These are phyloP conservation scores for Pseudohyphozyma bogoriensis DNA, from an alignment of 768 basidiomycete species.

Conservation along the genomic window DNA sequence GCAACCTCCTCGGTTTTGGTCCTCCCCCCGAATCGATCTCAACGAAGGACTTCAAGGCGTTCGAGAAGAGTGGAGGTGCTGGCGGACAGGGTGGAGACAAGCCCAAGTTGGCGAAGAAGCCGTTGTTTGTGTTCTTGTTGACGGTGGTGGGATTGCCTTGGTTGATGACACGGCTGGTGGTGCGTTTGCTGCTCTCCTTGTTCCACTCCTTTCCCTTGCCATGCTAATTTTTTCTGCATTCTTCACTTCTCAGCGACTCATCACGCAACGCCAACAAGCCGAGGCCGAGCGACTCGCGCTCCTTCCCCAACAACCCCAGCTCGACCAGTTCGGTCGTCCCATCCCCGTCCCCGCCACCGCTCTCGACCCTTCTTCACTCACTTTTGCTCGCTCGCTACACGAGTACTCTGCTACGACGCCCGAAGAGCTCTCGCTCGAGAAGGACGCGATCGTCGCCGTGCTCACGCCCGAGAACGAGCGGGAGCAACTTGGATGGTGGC, in stretches of 20 bases:
- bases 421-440: slow-evolving; percentile 67
- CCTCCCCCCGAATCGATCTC: slow-evolving; percentile 41
- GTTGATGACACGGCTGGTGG: slow-evolving; percentile 82
- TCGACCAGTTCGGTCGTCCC: slow-evolving; percentile 33
- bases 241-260: too few species aligned
- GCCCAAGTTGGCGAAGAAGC: slow-evolving; percentile 72
- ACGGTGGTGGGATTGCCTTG: slow-evolving; percentile 88
- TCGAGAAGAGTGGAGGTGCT: slow-evolving; percentile 35
- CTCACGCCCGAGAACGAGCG: slow-evolving; percentile 64
- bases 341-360: slow-evolving; percentile 16
- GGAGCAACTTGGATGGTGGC: slow-evolving; percentile 80
- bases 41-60: slow-evolving; percentile 60
- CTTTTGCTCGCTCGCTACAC: slow-evolving; percentile 74
- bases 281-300: slow-evolving; percentile 38
- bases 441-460: slow-evolving; percentile 89
- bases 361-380: slow-evolving; percentile 61
- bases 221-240: too few species aligned
- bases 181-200: too few species aligned
- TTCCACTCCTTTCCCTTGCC: too few species aligned
- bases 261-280: slow-evolving; percentile 41
- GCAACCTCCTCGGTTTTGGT: slow-evolving; percentile 49
- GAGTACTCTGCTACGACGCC: slow-evolving; percentile 57
- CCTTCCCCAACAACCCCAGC: slow-evolving; percentile 39
- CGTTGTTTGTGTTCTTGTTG: slow-evolving; percentile 82
- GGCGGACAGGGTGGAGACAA: slow-evolving; percentile 51